Evolutionary conservation across 148 eudicot species (phyloP).

Genomic region (Heliamphora exappendiculata): DNA sequence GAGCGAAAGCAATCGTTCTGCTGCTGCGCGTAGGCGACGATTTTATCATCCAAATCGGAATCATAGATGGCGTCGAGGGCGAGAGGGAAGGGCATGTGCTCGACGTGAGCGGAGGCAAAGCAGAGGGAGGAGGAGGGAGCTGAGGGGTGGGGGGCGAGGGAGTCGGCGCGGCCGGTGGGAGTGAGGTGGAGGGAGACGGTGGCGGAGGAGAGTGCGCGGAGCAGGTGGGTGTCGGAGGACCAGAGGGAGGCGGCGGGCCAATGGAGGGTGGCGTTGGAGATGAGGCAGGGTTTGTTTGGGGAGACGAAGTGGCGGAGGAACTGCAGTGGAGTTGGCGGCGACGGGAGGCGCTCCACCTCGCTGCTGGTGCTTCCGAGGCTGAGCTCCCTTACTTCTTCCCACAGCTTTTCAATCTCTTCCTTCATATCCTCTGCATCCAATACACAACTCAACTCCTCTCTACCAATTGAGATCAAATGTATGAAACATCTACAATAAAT

Average conservation of each 20-base stretch:
- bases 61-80: slow-evolving; percentile 41
- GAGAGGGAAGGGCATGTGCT: slow-evolving; percentile 39
- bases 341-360: slow-evolving; percentile 43
- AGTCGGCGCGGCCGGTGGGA: slow-evolving; percentile 81
- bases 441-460: neutral
- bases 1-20: slow-evolving; percentile 81
- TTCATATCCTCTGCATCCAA: neutral
- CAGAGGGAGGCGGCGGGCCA: slow-evolving; percentile 81
- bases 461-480: too few relatives aligned
- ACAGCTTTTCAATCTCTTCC: slow-evolving; percentile 31
- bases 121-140: slow-evolving; percentile 44
- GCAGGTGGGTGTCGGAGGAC: slow-evolving; percentile 58
- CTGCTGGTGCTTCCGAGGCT: slow-evolving; percentile 50
- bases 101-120: slow-evolving; percentile 80
- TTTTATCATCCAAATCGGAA: slow-evolving; percentile 13
- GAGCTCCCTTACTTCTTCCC: slow-evolving; percentile 81
- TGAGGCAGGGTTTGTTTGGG: slow-evolving; percentile 81
- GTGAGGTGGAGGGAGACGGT: slow-evolving; percentile 80
- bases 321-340: slow-evolving; percentile 72
- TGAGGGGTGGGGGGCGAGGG: slow-evolving; percentile 52
- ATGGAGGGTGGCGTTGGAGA: slow-evolving; percentile 70
- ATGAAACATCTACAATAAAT: too few relatives aligned
- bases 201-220: slow-evolving; percentile 40
- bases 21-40: slow-evolving; percentile 83
- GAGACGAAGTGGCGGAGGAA: slow-evolving; percentile 73